Percentiles rank a stretch among this genome's conserved stretches.
These are phyloP conservation scores for Rhodosporidiobolus odoratus DNA, from an alignment of 768 basidiomycete species.

Conservation along the genomic window DNA sequence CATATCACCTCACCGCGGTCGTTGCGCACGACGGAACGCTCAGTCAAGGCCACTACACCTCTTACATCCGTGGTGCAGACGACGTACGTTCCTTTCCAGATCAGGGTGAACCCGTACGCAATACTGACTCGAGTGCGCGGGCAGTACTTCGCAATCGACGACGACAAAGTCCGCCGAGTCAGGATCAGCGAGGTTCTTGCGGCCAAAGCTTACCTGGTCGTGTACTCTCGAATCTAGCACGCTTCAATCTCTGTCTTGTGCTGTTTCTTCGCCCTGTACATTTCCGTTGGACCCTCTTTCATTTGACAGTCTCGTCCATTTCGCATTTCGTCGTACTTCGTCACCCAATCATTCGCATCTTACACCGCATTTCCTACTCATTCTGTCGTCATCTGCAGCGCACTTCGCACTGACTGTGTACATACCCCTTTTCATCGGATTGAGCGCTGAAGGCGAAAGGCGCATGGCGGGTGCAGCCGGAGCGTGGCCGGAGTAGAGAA, in stretches of 20 bases:
- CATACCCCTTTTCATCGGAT: too few species aligned
- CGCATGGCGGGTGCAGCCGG: too few species aligned
- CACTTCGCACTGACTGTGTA: too few species aligned
- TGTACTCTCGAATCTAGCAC: slow-evolving; percentile 31
- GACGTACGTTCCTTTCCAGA: slow-evolving; percentile 59
- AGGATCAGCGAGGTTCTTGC: slow-evolving; percentile 22
- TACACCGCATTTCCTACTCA: neutral
- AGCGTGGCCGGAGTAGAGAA: too few species aligned
- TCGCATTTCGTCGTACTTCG: neutral
- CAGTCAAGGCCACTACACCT: slow-evolving; percentile 83
- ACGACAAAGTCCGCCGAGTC: slow-evolving; percentile 60
- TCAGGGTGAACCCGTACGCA: neutral
- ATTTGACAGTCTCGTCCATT: neutral
- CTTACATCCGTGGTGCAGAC: slow-evolving; percentile 74
- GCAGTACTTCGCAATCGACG: slow-evolving; percentile 91
- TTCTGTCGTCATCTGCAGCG: too few species aligned
- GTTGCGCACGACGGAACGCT: slow-evolving; percentile 92
- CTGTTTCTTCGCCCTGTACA: neutral
- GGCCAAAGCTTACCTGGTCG: slow-evolving; percentile 34
- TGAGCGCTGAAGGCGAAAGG: too few species aligned
- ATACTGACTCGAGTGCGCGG: neutral
- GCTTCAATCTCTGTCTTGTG: neutral
- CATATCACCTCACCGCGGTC: slow-evolving; percentile 86
- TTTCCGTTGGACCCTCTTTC: neutral
- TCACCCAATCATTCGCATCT: neutral